These are phyloP conservation scores for Astrephomene gubernaculifera DNA, from an alignment of 139 green algal genomes.

Conservation along the genomic window DNA sequence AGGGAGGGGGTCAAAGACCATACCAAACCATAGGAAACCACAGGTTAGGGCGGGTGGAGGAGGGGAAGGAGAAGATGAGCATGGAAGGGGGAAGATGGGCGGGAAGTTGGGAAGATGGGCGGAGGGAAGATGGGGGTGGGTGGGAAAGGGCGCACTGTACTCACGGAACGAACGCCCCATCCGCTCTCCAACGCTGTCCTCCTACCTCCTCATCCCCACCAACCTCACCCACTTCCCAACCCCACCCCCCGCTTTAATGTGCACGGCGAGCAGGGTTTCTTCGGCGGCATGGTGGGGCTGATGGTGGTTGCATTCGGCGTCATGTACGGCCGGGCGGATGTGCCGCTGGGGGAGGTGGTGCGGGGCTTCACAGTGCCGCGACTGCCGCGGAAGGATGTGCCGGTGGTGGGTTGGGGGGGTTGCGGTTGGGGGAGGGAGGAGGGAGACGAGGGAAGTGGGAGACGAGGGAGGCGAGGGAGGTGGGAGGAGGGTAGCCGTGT, in stretches of 20 bases:
- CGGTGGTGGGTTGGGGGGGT: constrained; percentile 4
- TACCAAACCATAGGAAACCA: no score
- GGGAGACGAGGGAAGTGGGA: background rate
- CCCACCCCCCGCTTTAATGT: background rate
- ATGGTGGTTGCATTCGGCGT: constrained; percentile 78
- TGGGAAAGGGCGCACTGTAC: background rate
- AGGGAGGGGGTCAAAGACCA: background rate
- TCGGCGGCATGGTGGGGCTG: constrained; percentile 72
- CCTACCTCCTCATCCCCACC: no score
- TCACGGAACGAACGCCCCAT: no score
- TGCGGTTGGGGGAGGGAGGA: background rate
- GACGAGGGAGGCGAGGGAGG: no score
- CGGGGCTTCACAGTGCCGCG: constrained; percentile 71
- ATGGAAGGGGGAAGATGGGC: no score
- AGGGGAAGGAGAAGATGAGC: background rate
- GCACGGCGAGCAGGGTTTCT: constrained; percentile 55
- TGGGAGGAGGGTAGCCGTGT: no score
- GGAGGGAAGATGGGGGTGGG: background rate
- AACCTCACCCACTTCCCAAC: background rate
- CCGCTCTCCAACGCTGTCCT: background rate
- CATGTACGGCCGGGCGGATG: constrained; percentile 59
- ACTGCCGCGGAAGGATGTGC: constrained; percentile 48
- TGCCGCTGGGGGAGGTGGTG: constrained; percentile 57
- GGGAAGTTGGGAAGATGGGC: no score
- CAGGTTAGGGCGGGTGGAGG: background rate